Evolutionary conservation across 495 filamentous ascomycete species (phyloP).

Genomic region (Terfezia claveryi): DNA sequence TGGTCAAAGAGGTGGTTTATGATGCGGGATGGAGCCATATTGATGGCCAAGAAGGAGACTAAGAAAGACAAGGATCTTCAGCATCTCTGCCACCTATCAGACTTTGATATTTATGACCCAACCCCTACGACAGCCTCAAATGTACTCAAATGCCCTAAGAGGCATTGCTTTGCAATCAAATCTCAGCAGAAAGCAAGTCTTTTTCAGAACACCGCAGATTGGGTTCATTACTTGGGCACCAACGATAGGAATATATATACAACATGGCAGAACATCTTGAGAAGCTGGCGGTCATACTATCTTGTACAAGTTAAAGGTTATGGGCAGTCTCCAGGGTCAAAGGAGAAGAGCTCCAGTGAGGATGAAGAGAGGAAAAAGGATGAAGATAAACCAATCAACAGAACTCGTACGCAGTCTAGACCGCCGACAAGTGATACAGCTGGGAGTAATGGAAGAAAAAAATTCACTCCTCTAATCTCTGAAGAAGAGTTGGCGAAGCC

Average conservation of each 20-base stretch:
- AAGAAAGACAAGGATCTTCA: conserved; percentile 36
- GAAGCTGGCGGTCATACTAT: conserved; percentile 79
- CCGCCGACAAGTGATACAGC: conserved; percentile 1
- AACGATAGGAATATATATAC: conserved; percentile 43
- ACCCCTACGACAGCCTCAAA: conserved; percentile 37
- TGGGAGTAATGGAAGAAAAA: conserved; percentile 11
- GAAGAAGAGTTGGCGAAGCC: conserved; percentile 16
- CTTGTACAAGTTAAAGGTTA: conserved; percentile 33
- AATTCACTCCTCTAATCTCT: conserved; percentile 14
- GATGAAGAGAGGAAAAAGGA: conserved; percentile 21
- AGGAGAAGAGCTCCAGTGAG: neutral
- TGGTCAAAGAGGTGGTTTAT: conserved; percentile 78
- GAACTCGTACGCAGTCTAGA: conserved; percentile 2
- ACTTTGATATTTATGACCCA: conserved; percentile 78
- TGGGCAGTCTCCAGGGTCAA: conserved; percentile 27
- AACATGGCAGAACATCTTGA: conserved; percentile 45
- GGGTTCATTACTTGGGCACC: conserved; percentile 75
- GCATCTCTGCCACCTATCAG: conserved; percentile 67
- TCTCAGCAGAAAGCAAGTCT: conserved; percentile 78
- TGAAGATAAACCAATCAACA: conserved; percentile 8
- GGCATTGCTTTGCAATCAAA: conserved; percentile 69
- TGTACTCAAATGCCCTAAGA: conserved; percentile 52
- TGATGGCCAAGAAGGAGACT: conserved; percentile 44
- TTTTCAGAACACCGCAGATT: conserved; percentile 63
- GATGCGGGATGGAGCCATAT: conserved; percentile 53